phyloP scores from a whole-genome alignment of 192 early-diverging fungal species.

The Coemansia sp. region DNA sequence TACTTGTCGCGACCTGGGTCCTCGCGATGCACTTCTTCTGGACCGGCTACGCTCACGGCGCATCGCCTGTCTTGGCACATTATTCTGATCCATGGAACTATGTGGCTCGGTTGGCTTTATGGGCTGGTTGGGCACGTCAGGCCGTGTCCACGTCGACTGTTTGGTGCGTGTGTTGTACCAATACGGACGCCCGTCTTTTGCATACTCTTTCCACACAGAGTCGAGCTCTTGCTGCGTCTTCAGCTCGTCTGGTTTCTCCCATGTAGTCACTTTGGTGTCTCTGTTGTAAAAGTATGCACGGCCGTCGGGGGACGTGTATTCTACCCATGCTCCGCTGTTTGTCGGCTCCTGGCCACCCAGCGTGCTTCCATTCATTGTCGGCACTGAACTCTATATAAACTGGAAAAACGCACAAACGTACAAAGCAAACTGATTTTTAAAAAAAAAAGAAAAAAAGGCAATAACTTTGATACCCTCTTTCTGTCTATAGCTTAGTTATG shows the following conservation, averaged over 20 bases:
- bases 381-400: no score
- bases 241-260: conserved; percentile 94
- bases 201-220: conserved; percentile 85
- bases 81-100: background rate
- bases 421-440: no score
- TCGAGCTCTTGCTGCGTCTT: conserved; percentile 71
- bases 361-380: background rate
- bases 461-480: no score
- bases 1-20: conserved; percentile 13
- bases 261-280: conserved; percentile 72
- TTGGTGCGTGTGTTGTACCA: conserved; percentile 79
- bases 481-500: no score
- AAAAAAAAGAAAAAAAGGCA: no score
- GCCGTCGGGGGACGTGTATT: conserved; percentile 78
- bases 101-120: background rate
- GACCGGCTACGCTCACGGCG: background rate
- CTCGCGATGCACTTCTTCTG: background rate
- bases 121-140: conserved; percentile 57
- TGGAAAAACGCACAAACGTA: no score
- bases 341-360: background rate
- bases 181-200: conserved; percentile 77
- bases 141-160: conserved; percentile 85
- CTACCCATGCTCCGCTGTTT: conserved; percentile 59
- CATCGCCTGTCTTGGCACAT: no score
- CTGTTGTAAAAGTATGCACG: conserved; percentile 85